Conservation (phyloP, 805 yeast species). For the Tetrapisispora pingtungensis region DNA sequence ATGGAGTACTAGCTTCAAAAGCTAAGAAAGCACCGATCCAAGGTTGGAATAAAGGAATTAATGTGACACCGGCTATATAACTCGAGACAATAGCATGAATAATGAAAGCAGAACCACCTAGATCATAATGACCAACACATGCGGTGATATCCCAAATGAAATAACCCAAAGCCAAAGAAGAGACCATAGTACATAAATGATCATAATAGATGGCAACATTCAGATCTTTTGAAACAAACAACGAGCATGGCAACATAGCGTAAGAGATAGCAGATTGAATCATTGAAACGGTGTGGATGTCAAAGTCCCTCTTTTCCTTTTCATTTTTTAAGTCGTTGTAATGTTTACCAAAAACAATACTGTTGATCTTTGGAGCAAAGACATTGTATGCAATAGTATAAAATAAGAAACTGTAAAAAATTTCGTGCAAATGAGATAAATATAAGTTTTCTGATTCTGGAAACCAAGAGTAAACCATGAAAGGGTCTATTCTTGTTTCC, state of each 20-base stretch:
- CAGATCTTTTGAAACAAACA: slow-evolving; percentile 35
- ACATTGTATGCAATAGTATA: slow-evolving; percentile 44
- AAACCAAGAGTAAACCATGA: slow-evolving; percentile 6
- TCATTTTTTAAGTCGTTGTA: slow-evolving; percentile 38
- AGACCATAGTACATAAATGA: slow-evolving; percentile 63
- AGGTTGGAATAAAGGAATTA: slow-evolving; percentile 67
- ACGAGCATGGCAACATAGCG: slow-evolving; percentile 47
- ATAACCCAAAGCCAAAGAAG: slow-evolving; percentile 68
- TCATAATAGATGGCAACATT: slow-evolving; percentile 59
- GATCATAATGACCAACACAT: slow-evolving; percentile 47
- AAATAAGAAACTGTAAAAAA: slow-evolving; percentile 46
- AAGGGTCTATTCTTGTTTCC: slow-evolving; percentile 3
- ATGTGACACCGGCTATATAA: slow-evolving; percentile 52
- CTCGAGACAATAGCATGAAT: slow-evolving; percentile 77
- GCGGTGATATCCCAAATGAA: slow-evolving; percentile 80
- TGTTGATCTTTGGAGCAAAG: slow-evolving; percentile 43
- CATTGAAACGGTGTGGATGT: slow-evolving; percentile 80
- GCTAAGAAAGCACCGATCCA: slow-evolving; percentile 72
- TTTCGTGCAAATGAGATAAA: slow-evolving; percentile 62
- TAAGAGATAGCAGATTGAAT: slow-evolving; percentile 67
- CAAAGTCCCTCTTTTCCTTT: slow-evolving; percentile 58
- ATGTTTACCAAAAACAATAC: slow-evolving; percentile 37
- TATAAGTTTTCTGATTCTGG: slow-evolving; percentile 33
- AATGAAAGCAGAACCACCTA: slow-evolving; percentile 72
- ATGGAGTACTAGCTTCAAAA: slow-evolving; percentile 86